These are phyloP conservation scores for Chaetomium strumarium DNA, from an alignment of 2,329 filamentous ascomycete genomes.

Conservation along the genomic window DNA sequence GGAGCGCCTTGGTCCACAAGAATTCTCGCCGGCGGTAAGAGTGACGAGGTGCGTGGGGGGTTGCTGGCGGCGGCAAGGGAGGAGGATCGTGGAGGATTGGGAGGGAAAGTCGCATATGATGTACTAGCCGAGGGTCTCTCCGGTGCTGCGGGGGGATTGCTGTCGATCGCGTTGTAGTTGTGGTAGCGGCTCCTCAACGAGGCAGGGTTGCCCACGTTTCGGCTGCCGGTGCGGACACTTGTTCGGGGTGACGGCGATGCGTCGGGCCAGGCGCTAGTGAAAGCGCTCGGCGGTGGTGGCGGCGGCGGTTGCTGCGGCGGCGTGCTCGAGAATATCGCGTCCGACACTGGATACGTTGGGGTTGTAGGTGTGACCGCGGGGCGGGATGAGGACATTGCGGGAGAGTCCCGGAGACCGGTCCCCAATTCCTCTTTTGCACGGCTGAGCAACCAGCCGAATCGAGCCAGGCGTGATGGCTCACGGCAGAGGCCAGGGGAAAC, in stretches of 20 bases:
- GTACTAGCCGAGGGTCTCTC: slow-evolving; percentile 9
- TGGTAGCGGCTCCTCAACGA: slow-evolving; percentile 8
- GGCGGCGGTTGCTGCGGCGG: slow-evolving; percentile 6
- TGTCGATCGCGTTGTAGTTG: slow-evolving; percentile 12
- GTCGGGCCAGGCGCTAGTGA: slow-evolving; percentile 10
- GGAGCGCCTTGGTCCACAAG: slow-evolving; percentile 20
- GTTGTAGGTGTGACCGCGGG: slow-evolving; percentile 20
- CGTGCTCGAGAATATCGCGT: slow-evolving; percentile 14
- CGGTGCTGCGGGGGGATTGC: slow-evolving; percentile 9
- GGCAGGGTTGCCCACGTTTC: slow-evolving; percentile 14
- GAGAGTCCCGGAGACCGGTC: slow-evolving; percentile 5
- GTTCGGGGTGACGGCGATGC: slow-evolving; percentile 22
- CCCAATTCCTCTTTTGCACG: slow-evolving; percentile 14
- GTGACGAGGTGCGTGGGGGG: slow-evolving; percentile 39
- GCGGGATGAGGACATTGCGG: slow-evolving; percentile 25
- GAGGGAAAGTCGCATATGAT: slow-evolving; percentile 22
- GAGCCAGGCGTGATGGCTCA: slow-evolving; percentile 19
- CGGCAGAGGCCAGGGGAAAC: slow-evolving; percentile 21
- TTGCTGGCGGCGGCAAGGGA: slow-evolving; percentile 32
- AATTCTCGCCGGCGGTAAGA: slow-evolving; percentile 37
- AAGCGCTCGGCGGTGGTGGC: not conserved
- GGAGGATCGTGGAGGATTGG: slow-evolving; percentile 36
- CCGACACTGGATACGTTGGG: slow-evolving; percentile 13
- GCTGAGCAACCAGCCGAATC: slow-evolving; percentile 20
- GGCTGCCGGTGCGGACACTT: slow-evolving; percentile 12